Evolutionary conservation across 169 alveolate species (phyloP).

Genomic region (Gregarina niphandrodes): DNA sequence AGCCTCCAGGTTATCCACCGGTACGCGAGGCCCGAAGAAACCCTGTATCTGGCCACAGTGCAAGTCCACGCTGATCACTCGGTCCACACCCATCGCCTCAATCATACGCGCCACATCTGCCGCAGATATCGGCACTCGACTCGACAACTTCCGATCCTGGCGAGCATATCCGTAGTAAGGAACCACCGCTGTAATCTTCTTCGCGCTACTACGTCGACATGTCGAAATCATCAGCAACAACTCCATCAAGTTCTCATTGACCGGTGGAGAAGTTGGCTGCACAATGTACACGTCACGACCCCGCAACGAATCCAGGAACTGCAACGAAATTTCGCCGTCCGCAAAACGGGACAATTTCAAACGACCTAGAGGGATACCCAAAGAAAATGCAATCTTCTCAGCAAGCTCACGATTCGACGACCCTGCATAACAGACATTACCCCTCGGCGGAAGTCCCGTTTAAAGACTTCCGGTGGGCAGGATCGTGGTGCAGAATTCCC

Average conservation of each 20-base stretch:
- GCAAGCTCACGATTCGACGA: background rate
- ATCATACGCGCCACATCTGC: conserved; percentile 71
- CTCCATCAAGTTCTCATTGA: conserved; percentile 74
- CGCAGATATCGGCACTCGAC: conserved; percentile 69
- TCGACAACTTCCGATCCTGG: conserved; percentile 48
- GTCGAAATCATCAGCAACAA: conserved; percentile 74
- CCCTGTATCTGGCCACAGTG: conserved; percentile 67
- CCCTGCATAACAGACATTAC: background rate
- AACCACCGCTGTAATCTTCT: conserved; percentile 68
- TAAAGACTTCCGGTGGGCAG: too few relatives aligned
- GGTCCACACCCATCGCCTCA: conserved; percentile 80
- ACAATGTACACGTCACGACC: conserved; percentile 72
- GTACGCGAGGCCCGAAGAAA: conserved; percentile 69
- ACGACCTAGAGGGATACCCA: background rate
- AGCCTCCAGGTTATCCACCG: conserved; percentile 65
- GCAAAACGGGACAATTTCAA: conserved; percentile 33
- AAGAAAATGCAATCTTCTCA: background rate
- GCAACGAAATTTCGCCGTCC: conserved; percentile 76
- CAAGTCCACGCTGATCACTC: conserved; percentile 72
- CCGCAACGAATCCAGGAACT: conserved; percentile 53
- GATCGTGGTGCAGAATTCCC: too few relatives aligned
- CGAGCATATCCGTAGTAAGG: conserved; percentile 89
- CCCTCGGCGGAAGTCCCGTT: too few relatives aligned
- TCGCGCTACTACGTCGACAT: conserved; percentile 69
- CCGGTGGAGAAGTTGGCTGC: conserved; percentile 87